Evolutionary conservation across 2,329 filamentous ascomycete species (phyloP).

Genomic region (Colletotrichum sp.): DNA sequence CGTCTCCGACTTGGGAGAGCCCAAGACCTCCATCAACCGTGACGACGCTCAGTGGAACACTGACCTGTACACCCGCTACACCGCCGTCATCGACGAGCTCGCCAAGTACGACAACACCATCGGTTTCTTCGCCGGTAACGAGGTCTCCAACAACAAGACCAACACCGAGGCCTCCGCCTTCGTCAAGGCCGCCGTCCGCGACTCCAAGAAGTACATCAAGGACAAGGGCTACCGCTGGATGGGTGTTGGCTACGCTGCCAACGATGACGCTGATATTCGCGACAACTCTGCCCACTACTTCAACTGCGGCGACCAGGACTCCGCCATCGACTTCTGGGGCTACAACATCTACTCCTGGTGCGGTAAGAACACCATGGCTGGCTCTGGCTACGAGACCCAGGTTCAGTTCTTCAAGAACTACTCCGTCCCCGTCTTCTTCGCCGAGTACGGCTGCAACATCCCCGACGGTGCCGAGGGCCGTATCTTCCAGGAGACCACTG

Average conservation of each 20-base stretch:
- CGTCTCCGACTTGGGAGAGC: conserved; percentile 87
- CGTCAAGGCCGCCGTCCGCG: conserved; percentile 96
- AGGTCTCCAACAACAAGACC: conserved; percentile 87
- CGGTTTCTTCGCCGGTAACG: conserved; percentile 98
- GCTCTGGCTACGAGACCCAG: conserved; percentile 82
- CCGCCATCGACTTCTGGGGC: conserved; percentile 93
- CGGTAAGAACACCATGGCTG: conserved; percentile 76
- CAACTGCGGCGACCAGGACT: conserved; percentile 76
- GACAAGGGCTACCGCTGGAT: conserved; percentile 76
- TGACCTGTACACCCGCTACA: conserved; percentile 81
- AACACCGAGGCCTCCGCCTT: conserved; percentile 92
- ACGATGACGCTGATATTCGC: conserved; percentile 87
- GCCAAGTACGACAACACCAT: conserved; percentile 87
- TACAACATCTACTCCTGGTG: conserved; percentile 99
- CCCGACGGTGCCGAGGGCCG: conserved; percentile 65
- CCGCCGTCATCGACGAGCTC: conserved; percentile 80
- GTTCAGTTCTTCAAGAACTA: conserved; percentile 88
- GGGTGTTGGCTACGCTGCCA: conserved; percentile 94
- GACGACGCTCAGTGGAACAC: conserved; percentile 80
- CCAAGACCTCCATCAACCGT: conserved; percentile 83
- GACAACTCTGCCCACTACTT: conserved; percentile 88
- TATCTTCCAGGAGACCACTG: conserved; percentile 82
- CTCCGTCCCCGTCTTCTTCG: conserved; percentile 96
- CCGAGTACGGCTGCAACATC: conserved; percentile 96
- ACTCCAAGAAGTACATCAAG: conserved; percentile 95